A percentile compares a stretch with the other conserved stretches of the same genome.
These are phyloP conservation scores for Pseudotulostoma volvatum DNA, from an alignment of 495 filamentous ascomycete genomes.

Conservation along the genomic window DNA sequence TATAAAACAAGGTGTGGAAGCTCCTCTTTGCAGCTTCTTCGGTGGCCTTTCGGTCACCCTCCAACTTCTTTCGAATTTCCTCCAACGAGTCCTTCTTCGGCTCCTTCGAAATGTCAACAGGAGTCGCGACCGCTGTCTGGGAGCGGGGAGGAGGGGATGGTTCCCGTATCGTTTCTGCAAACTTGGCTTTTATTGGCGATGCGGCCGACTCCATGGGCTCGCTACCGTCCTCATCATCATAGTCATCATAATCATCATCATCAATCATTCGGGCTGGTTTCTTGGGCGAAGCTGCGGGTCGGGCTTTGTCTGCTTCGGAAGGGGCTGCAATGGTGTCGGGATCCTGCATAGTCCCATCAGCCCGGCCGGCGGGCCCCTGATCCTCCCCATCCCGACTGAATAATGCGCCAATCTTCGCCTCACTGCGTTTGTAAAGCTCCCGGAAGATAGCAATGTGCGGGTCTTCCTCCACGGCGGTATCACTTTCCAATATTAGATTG, in stretches of 20 bases:
- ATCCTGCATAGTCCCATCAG: slow-evolving; percentile 15
- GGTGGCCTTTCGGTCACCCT: slow-evolving; percentile 84
- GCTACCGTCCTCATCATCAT: slow-evolving; percentile 74
- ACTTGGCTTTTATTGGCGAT: slow-evolving; percentile 46
- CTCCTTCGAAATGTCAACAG: slow-evolving; percentile 23
- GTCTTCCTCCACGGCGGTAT: slow-evolving; percentile 45
- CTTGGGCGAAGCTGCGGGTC: slow-evolving; percentile 28
- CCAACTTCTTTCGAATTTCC: slow-evolving; percentile 80
- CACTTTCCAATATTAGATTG: slow-evolving; percentile 33
- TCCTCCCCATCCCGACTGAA: slow-evolving; percentile 35
- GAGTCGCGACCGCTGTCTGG: slow-evolving; percentile 14
- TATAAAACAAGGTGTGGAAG: slow-evolving; percentile 86
- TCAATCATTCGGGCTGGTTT: slow-evolving; percentile 57
- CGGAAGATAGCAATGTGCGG: slow-evolving; percentile 43
- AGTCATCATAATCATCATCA: slow-evolving; percentile 68
- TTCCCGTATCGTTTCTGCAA: slow-evolving; percentile 24
- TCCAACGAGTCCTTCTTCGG: slow-evolving; percentile 50
- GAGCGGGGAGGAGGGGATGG: slow-evolving; percentile 17
- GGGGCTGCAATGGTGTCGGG: slow-evolving; percentile 17
- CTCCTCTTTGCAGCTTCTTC: slow-evolving; percentile 79
- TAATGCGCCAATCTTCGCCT: slow-evolving; percentile 41
- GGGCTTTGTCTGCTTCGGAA: slow-evolving; percentile 26
- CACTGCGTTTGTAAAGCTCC: slow-evolving; percentile 40
- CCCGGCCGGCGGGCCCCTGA: slow-evolving; percentile 15
- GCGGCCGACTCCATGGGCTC: slow-evolving; percentile 42